Conservation (phyloP, 1,139 yeast genomes). For the Sporopachydermia cereana region DNA sequence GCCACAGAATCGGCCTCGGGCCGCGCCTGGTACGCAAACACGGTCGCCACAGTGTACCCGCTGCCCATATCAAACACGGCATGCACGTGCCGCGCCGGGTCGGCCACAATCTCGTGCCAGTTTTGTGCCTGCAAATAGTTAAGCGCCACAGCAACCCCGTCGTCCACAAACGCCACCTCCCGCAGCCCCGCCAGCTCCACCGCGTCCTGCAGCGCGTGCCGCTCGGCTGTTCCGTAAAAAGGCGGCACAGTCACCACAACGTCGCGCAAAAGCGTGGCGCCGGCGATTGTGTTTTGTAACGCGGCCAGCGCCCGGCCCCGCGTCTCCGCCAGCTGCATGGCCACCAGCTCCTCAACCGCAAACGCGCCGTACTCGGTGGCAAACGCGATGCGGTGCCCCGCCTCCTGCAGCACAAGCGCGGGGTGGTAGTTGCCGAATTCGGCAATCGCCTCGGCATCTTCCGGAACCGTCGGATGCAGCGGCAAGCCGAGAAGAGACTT, state of each 20-base stretch:
- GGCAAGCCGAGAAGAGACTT: constrained; percentile 65
- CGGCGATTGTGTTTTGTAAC: constrained; percentile 31
- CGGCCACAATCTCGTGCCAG: constrained; percentile 31
- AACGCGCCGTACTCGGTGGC: constrained; percentile 36
- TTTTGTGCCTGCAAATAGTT: constrained; percentile 41
- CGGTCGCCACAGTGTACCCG: constrained; percentile 78
- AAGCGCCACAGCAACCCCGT: constrained; percentile 83
- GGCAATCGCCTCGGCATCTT: constrained; percentile 22
- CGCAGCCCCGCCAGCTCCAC: constrained; percentile 60
- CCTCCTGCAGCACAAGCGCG: constrained; percentile 43
- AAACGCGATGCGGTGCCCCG: constrained; percentile 38
- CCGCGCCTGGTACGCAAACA: constrained; percentile 45
- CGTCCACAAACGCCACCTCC: constrained; percentile 64
- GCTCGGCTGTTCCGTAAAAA: constrained; percentile 49
- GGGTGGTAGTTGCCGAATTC: constrained; percentile 44
- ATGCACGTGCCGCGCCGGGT: constrained; percentile 43
- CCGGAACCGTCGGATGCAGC: constrained; percentile 28
- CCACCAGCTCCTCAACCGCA: constrained; percentile 69
- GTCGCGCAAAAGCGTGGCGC: constrained; percentile 39
- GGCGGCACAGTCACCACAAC: constrained; percentile 72
- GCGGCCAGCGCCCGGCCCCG: constrained; percentile 48
- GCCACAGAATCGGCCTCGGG: constrained; percentile 24
- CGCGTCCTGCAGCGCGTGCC: constrained; percentile 64
- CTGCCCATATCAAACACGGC: constrained; percentile 88
- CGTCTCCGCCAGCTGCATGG: constrained; percentile 68